Evolutionary conservation across 495 filamentous ascomycete species (phyloP).

Genomic region (Tetracladium marchalianum): DNA sequence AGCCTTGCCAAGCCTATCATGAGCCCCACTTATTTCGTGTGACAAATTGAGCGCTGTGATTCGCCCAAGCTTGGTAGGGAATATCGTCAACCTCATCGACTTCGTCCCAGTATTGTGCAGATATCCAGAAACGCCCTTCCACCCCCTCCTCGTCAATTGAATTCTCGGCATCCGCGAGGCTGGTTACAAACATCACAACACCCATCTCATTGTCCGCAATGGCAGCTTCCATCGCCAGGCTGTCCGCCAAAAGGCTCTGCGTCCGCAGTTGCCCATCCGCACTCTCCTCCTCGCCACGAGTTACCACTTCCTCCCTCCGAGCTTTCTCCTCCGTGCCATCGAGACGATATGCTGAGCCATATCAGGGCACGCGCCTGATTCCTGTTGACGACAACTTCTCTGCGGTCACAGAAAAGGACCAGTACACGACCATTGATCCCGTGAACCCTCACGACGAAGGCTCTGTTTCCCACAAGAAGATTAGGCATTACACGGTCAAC

Average conservation of each 20-base stretch:
- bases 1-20: not conserved
- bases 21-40: too few relatives aligned
- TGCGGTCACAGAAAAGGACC: constrained; percentile 34
- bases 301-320: constrained; percentile 29
- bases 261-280: constrained; percentile 18
- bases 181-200: constrained; percentile 8
- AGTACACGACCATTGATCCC: constrained; percentile 30
- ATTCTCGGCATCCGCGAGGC: constrained; percentile 2
- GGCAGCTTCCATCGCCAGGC: constrained; percentile 37
- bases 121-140: not conserved
- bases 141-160: constrained; percentile 6
- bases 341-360: constrained; percentile 46
- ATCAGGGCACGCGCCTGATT: constrained; percentile 57
- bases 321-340: constrained; percentile 60
- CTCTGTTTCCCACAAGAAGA: constrained; percentile 61
- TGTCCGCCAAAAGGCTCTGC: constrained; percentile 46
- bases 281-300: constrained; percentile 13
- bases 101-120: too few relatives aligned
- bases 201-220: constrained; percentile 13
- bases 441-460: constrained; percentile 36
- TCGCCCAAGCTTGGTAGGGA: constrained; percentile 2
- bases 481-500: constrained; percentile 98
- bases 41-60: not conserved
- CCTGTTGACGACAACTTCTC: constrained; percentile 57
- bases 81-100: constrained; percentile 3